Conservation (phyloP, 139 green algal genomes). For the Picochlorum sp. region DNA sequence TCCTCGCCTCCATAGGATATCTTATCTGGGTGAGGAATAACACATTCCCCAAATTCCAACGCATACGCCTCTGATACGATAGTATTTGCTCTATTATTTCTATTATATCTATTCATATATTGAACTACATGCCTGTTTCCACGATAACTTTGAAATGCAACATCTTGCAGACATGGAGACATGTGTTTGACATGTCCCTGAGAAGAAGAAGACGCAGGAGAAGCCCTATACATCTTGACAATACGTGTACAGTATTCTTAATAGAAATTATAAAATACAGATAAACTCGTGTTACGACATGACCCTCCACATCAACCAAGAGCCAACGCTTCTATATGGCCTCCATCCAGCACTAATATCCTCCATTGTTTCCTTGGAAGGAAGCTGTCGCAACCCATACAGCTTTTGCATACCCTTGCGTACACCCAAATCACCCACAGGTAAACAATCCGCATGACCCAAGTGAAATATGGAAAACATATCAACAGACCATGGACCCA, state of each 20-base stretch:
- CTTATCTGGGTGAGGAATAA: conserved; percentile 75
- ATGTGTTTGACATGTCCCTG: no score
- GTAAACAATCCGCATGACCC: conserved; percentile 45
- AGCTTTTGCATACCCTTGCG: conserved; percentile 35
- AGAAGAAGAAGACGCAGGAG: no score
- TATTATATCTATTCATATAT: no score
- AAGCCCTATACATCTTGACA: no score
- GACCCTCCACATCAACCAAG: conserved; percentile 57
- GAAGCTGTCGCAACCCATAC: conserved; percentile 30
- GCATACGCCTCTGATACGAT: no score
- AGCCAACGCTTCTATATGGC: conserved; percentile 38
- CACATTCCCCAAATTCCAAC: conserved; percentile 4
- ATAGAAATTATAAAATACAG: no score
- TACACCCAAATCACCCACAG: conserved; percentile 50
- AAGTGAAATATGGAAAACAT: conserved; percentile 43
- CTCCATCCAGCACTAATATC: conserved; percentile 31
- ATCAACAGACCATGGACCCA: conserved; percentile 28
- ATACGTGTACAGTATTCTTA: no score
- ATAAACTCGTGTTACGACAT: no score
- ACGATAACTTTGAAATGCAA: no score
- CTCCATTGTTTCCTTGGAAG: conserved; percentile 33
- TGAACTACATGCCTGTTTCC: no score
- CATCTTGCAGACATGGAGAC: no score
- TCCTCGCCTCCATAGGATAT: conserved; percentile 72
- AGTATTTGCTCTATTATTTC: no score